phyloP scores from a whole-genome alignment of 768 basidiomycete genomes.

The Panus rudis region DNA sequence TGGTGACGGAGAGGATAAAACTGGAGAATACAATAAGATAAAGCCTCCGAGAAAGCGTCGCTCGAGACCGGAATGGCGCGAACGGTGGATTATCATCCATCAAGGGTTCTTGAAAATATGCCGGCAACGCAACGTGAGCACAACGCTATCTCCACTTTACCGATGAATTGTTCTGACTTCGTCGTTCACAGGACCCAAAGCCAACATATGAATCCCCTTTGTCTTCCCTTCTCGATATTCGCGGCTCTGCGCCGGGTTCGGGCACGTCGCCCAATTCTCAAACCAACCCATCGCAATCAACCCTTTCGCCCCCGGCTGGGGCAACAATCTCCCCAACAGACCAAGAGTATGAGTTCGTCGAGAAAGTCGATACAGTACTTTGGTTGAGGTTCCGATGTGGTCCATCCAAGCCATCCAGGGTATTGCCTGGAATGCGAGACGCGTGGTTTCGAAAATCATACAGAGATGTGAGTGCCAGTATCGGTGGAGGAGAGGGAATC shows the following conservation, averaged over 20 bases:
- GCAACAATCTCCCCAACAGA: conserved; percentile 29
- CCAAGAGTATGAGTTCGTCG: not conserved
- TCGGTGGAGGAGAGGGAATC: no score
- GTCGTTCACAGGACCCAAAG: conserved; percentile 1
- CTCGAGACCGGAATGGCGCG: conserved; percentile 51
- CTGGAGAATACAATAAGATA: conserved; percentile 3
- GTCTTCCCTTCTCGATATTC: conserved; percentile 33
- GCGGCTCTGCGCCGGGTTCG: no score
- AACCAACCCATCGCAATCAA: no score
- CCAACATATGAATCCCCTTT: conserved; percentile 29
- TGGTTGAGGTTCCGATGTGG: no score
- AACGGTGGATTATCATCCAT: conserved; percentile 55
- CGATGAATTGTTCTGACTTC: not conserved
- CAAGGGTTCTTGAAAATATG: conserved; percentile 49
- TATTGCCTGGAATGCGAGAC: no score
- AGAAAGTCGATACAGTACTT: no score
- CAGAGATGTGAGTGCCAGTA: no score
- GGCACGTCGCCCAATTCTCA: no score
- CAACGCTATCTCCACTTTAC: not conserved
- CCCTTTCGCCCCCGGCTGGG: no score
- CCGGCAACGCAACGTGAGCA: conserved; percentile 45
- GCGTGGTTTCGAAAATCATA: no score
- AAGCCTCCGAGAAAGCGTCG: conserved; percentile 9
- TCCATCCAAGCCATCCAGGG: no score
- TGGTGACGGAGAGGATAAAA: conserved; percentile 1